Base-by-base conservation (phyloP, 2,329 filamentous ascomycete genomes). In the Cytospora paraplurivora region DNA sequence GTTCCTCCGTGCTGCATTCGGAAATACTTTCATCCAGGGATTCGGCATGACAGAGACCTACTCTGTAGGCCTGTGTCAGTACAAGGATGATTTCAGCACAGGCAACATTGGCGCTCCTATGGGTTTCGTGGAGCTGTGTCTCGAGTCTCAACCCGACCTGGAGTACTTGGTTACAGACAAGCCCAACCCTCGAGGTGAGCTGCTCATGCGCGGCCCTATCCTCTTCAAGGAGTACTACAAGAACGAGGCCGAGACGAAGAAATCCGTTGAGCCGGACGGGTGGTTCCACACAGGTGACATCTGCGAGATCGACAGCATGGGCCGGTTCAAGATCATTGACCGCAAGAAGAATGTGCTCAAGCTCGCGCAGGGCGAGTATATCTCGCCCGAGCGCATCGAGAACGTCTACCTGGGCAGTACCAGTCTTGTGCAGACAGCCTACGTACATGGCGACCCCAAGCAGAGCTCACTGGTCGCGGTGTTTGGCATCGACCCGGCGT, bases 261-360 rank as follows among this genome's bases (percentile, higher is more conserved):
- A 95, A 77, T 82, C 88, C 0, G 81, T 98, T 53, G 92, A 94
- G 10, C 81, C 88, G 37, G 93, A 97, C 68, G 95, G 95, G 66
- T 99, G 95, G 95, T 98, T 99, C 85, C 90, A 91, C 75, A 97
- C 93, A 0, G 95, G 95, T 62, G 95, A 99, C 72, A 94, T 99
- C 68, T 92, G 88, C 72, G 85, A 88, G 68, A 82, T 99, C 32
- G 95, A 99, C 76, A 87, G 88, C 69, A 77, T 91, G 72, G 95
- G 95, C 67, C 91, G 93, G 66, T 89, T 98, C 81, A 88, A 86
- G 77, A 96, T 99, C 76, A 89, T 99, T 71, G 95, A 99, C 77
- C 93, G 95, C 71, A 89, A 93, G 79, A 99, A 99, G 89, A 98
- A 98, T 78, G 92, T 99, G n/a, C 87, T 99, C 74, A 99, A 99